phyloP scores from a whole-genome alignment of 2,329 filamentous ascomycete species.

The Zymoseptoria pseudotritici region DNA sequence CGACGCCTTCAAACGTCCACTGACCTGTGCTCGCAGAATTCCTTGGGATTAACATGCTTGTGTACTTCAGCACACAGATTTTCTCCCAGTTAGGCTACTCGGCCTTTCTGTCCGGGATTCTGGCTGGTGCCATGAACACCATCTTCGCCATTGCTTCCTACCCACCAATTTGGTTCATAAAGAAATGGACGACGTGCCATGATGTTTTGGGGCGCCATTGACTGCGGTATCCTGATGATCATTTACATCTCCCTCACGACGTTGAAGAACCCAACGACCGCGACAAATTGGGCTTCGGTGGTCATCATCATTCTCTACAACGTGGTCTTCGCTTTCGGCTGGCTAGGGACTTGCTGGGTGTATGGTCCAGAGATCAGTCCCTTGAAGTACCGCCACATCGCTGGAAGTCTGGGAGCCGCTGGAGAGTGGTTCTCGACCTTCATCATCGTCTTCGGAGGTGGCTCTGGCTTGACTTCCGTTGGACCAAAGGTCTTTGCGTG shows the following conservation, averaged over 20 bases:
- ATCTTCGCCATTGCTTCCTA: conserved; percentile 17
- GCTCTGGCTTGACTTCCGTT: conserved; percentile 28
- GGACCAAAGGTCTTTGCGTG: conserved; percentile 35
- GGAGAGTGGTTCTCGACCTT: conserved; percentile 25
- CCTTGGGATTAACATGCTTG: conserved; percentile 17
- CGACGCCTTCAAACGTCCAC: too few relatives aligned
- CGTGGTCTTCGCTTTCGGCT: conserved; percentile 26
- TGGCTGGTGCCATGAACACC: background rate
- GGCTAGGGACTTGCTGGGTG: conserved; percentile 30
- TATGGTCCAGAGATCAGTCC: conserved; percentile 34
- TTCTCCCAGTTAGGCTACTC: conserved; percentile 12
- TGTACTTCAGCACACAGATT: conserved; percentile 33
- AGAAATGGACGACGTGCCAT: conserved; percentile 26
- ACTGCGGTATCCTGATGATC: conserved; percentile 22
- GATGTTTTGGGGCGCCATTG: conserved; percentile 25
- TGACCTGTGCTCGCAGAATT: background rate
- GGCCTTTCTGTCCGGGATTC: too few relatives aligned
- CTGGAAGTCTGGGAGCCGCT: conserved; percentile 29
- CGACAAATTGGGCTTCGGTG: conserved; percentile 24
- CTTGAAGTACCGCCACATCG: conserved; percentile 16
- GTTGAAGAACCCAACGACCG: conserved; percentile 10
- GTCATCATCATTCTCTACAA: conserved; percentile 25
- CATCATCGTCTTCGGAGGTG: conserved; percentile 16
- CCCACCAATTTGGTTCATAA: conserved; percentile 25
- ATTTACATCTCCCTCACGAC: conserved; percentile 23